A percentile compares a stretch with the other conserved stretches of the same genome.
These are phyloP conservation scores for Ganoderma meredithae DNA, from an alignment of 1,284 basidiomycete species.

Conservation along the genomic window DNA sequence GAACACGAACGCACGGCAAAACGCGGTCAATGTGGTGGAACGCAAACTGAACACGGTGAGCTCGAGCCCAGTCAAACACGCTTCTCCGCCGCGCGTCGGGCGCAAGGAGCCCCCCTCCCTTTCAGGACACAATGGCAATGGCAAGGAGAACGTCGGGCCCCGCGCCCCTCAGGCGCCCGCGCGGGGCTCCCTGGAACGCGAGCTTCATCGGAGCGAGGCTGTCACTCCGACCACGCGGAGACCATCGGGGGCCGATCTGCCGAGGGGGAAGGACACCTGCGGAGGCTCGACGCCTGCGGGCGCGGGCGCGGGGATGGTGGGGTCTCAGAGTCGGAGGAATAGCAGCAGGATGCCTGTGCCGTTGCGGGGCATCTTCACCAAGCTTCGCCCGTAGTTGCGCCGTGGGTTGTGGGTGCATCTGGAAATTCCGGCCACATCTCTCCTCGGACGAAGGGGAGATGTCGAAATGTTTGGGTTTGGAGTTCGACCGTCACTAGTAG, in stretches of 20 bases:
- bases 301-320: constrained; percentile 10
- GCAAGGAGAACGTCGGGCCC: constrained; percentile 4
- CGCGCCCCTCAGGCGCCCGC: constrained; percentile 18
- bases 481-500: background rate
- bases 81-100: background rate
- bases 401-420: background rate
- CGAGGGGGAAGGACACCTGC: constrained; percentile 8
- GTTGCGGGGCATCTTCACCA: constrained; percentile 40
- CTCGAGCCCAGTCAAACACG: constrained; percentile 24
- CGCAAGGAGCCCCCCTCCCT: background rate
- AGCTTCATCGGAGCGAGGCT: constrained; percentile 23
- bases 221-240: constrained; percentile 5
- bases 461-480: constrained; percentile 2
- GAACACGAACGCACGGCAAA: constrained; percentile 34
- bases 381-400: constrained; percentile 33
- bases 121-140: background rate
- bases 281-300: constrained; percentile 10
- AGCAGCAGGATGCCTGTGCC: constrained; percentile 39
- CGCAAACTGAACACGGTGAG: constrained; percentile 25
- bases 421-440: background rate
- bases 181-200: constrained; percentile 6
- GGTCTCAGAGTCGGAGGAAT: background rate
- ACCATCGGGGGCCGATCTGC: constrained; percentile 16
- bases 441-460: background rate
- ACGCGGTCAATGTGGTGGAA: constrained; percentile 27